Evolutionary conservation across 345 rosid species (phyloP).

Genomic region (Brassica napus): DNA sequence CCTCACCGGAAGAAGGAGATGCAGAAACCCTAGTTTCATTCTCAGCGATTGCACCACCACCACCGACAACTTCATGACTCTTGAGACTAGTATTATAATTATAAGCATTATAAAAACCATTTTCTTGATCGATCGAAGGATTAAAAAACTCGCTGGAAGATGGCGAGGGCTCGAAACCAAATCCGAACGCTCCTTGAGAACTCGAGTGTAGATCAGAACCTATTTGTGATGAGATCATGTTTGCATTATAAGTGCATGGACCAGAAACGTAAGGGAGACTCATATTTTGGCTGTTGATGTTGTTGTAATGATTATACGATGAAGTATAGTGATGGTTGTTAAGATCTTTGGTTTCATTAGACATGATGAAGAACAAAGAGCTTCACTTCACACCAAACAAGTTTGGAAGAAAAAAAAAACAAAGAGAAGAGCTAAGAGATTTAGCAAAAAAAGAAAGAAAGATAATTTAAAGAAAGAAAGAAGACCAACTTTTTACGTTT

Average conservation of each 20-base stretch:
- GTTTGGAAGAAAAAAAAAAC: background rate
- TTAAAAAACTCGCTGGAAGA: slow-evolving; percentile 46
- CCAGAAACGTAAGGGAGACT: slow-evolving; percentile 47
- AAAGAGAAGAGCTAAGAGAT: slow-evolving; percentile 7
- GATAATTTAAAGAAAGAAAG: background rate
- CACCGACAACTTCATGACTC: slow-evolving; percentile 33
- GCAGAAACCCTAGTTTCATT: slow-evolving; percentile 49
- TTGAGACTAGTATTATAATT: slow-evolving; percentile 23
- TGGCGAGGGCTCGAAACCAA: slow-evolving; percentile 57
- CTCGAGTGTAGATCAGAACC: slow-evolving; percentile 58
- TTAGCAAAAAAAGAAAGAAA: background rate
- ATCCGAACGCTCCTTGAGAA: slow-evolving; percentile 52
- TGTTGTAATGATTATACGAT: slow-evolving; percentile 27
- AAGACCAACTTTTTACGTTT: slow-evolving; percentile 15
- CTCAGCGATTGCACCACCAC: slow-evolving; percentile 31
- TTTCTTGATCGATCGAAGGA: slow-evolving; percentile 43
- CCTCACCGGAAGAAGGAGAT: slow-evolving; percentile 61
- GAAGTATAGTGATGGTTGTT: slow-evolving; percentile 41
- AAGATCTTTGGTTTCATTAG: slow-evolving; percentile 62
- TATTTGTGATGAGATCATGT: slow-evolving; percentile 38
- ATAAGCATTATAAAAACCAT: slow-evolving; percentile 31
- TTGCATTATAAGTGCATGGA: slow-evolving; percentile 35
- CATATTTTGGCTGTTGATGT: slow-evolving; percentile 10
- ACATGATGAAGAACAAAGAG: slow-evolving; percentile 49
- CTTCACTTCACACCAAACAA: background rate